A percentile compares a stretch with the other conserved stretches of the same genome.
phyloP scores from a whole-genome alignment of 257 asterid species.

The Coffea canephora region DNA sequence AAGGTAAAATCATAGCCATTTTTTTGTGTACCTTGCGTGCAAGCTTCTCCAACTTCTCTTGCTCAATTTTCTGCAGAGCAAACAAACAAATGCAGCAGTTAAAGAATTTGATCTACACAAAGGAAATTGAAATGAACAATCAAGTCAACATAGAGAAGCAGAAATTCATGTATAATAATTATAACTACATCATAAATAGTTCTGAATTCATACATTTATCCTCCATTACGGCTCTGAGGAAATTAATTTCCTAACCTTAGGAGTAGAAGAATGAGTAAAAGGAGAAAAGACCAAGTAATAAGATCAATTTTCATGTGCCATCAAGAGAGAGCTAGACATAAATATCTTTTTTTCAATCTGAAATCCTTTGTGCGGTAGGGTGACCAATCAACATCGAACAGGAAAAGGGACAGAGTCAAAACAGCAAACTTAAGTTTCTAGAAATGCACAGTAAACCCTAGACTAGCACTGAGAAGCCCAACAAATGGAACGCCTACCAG shows the following conservation, averaged over 20 bases:
- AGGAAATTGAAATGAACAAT: background rate
- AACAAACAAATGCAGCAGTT: constrained; percentile 14
- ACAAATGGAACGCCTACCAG: background rate
- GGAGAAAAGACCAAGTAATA: background rate
- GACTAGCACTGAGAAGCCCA: background rate
- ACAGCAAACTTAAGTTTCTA: background rate
- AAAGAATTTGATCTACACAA: constrained; percentile 1
- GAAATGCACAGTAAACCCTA: background rate
- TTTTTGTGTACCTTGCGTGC: constrained; percentile 70
- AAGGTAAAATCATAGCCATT: background rate
- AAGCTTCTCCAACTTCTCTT: constrained; percentile 81
- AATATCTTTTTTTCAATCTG: background rate
- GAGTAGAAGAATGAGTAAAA: background rate
- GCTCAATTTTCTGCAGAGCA: constrained; percentile 69
- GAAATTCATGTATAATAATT: too few relatives aligned
- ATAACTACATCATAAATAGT: background rate
- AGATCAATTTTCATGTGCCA: background rate
- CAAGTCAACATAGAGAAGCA: background rate
- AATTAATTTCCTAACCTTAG: background rate
- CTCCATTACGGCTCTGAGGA: background rate
- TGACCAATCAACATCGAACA: background rate
- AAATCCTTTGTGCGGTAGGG: background rate
- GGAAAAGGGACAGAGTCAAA: background rate
- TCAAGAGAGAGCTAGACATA: background rate
- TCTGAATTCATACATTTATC: background rate